phyloP scores from a whole-genome alignment of 495 filamentous ascomycete species.

The Penicillium paradoxum region DNA sequence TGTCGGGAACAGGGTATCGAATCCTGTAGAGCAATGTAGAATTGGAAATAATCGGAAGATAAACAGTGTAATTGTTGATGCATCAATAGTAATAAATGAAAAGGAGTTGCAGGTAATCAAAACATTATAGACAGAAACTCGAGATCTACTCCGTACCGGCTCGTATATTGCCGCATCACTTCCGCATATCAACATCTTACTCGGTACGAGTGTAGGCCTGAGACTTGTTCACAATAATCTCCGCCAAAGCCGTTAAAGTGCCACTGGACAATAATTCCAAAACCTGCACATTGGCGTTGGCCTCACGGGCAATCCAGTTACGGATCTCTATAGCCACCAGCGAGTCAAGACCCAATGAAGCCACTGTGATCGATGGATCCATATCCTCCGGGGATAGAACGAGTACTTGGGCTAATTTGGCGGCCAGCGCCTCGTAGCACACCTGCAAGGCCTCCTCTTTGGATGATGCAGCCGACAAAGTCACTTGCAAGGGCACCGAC shows the following conservation, averaged over 20 bases:
- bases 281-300: conserved; percentile 33
- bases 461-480: conserved; percentile 13
- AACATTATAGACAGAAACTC: neutral
- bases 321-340: conserved; percentile 38
- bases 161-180: neutral
- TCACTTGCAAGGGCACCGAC: conserved; percentile 15
- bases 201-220: conserved; percentile 10
- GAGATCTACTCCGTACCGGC: conserved; percentile 1
- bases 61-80: too few relatives aligned
- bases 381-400: conserved; percentile 28
- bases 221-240: conserved; percentile 29
- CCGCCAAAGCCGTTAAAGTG: conserved; percentile 25
- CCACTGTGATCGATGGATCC: conserved; percentile 25
- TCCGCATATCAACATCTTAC: neutral
- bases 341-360: conserved; percentile 33
- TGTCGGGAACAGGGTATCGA: too few relatives aligned
- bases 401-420: conserved; percentile 26
- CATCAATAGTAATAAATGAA: too few relatives aligned
- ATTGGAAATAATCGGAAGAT: too few relatives aligned
- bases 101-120: neutral
- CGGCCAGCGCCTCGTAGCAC: conserved; percentile 23
- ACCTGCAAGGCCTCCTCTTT: conserved; percentile 24
- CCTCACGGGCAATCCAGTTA: conserved; percentile 35
- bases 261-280: conserved; percentile 29
- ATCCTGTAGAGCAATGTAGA: too few relatives aligned